Conservation (phyloP, 495 filamentous ascomycete genomes). For the Neurospora terricola region DNA sequence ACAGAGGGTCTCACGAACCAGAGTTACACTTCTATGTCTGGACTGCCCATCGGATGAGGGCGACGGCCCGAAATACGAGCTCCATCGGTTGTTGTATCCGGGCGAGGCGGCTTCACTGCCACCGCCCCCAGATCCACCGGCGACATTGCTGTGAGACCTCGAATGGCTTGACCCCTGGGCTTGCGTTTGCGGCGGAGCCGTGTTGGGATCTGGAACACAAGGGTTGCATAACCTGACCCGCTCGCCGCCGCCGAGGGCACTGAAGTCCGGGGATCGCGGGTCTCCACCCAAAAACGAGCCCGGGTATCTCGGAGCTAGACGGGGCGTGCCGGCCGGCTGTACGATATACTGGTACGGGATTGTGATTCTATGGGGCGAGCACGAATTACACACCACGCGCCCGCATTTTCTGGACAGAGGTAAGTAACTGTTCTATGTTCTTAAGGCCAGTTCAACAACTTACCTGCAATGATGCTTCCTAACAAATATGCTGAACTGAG, state of each 20-base stretch:
- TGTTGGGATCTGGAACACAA: slow-evolving; percentile 87
- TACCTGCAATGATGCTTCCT: slow-evolving; percentile 85
- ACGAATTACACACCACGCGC: slow-evolving; percentile 80
- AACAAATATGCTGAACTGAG: slow-evolving; percentile 73
- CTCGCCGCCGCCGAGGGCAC: slow-evolving; percentile 60
- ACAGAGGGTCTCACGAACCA: slow-evolving; percentile 23
- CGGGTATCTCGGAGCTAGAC: slow-evolving; percentile 32
- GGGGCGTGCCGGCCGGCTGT: slow-evolving; percentile 51
- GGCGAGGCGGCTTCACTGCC: background rate
- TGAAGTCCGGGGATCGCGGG: slow-evolving; percentile 33
- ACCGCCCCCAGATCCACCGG: background rate
- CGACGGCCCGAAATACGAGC: slow-evolving; percentile 14
- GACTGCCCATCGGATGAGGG: slow-evolving; percentile 16
- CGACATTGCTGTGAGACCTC: slow-evolving; percentile 20
- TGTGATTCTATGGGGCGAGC: slow-evolving; percentile 90
- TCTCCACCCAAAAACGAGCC: slow-evolving; percentile 27
- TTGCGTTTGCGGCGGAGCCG: slow-evolving; percentile 45
- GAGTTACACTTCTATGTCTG: slow-evolving; percentile 34
- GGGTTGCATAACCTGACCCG: slow-evolving; percentile 89
- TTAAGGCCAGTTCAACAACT: slow-evolving; percentile 8
- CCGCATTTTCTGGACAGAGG: slow-evolving; percentile 67
- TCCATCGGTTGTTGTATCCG: slow-evolving; percentile 8
- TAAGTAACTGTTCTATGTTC: background rate
- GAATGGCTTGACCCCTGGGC: slow-evolving; percentile 10
- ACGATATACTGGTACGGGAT: slow-evolving; percentile 93